These are phyloP conservation scores for Metarhizium guizhouense DNA, from an alignment of 2,329 filamentous ascomycete species.

Conservation along the genomic window DNA sequence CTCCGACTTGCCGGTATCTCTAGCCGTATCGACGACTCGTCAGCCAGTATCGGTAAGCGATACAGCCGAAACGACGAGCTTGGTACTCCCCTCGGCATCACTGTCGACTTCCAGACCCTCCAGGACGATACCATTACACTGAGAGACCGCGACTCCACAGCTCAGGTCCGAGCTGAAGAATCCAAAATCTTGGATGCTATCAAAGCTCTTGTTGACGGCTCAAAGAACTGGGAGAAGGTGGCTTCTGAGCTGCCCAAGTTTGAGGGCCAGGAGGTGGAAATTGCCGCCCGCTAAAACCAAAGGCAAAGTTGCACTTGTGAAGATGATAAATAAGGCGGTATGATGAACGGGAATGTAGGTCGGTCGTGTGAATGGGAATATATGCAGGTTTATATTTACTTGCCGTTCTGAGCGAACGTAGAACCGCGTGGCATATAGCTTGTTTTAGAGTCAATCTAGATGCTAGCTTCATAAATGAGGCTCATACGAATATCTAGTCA, in stretches of 20 bases:
- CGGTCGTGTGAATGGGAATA: background rate
- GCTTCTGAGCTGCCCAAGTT: conserved; percentile 74
- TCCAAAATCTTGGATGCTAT: conserved; percentile 72
- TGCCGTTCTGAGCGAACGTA: background rate
- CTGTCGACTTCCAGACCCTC: conserved; percentile 90
- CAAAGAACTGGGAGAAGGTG: conserved; percentile 59
- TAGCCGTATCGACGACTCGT: conserved; percentile 81
- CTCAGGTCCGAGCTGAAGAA: conserved; percentile 78
- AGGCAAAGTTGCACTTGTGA: background rate
- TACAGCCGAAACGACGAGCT: conserved; percentile 94
- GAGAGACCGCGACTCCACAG: conserved; percentile 81
- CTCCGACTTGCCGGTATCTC: conserved; percentile 71
- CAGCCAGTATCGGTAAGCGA: conserved; percentile 87
- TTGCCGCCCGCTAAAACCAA: conserved; percentile 22
- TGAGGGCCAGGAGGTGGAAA: conserved; percentile 61
- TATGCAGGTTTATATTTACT: background rate
- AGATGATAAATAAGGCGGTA: background rate
- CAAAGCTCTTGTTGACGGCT: conserved; percentile 39
- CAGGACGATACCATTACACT: conserved; percentile 82
- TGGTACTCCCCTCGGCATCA: conserved; percentile 88
- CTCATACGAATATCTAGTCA: background rate
- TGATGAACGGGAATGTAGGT: background rate
- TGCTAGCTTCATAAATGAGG: background rate
- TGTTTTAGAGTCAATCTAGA: background rate
- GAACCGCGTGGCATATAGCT: background rate